phyloP scores from a whole-genome alignment of 148 eudicot species.

The Vaccinium corymbosum region DNA sequence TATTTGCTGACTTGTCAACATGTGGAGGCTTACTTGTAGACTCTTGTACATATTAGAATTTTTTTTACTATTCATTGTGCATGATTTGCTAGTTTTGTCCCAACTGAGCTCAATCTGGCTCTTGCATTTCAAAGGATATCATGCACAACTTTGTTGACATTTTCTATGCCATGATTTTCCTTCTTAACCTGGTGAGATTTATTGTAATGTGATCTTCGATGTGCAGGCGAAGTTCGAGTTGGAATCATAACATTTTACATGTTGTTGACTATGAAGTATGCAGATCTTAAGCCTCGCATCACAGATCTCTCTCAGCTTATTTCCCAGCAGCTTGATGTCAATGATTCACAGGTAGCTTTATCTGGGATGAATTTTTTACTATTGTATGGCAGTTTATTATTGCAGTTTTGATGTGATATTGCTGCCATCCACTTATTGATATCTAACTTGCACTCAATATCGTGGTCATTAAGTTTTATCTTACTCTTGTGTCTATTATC shows the following conservation, averaged over 20 bases:
- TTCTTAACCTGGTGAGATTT: background rate
- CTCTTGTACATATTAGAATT: background rate
- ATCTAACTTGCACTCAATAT: background rate
- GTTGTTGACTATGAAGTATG: slow-evolving; percentile 47
- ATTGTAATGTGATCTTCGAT: background rate
- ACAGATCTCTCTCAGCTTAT: slow-evolving; percentile 50
- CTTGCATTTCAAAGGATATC: slow-evolving; percentile 3
- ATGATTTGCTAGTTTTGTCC: background rate
- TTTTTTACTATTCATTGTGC: background rate
- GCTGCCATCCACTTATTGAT: background rate
- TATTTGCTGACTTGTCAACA: background rate
- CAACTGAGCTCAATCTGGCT: background rate
- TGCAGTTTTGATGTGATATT: background rate
- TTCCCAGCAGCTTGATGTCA: slow-evolving; percentile 57
- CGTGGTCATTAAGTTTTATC: background rate
- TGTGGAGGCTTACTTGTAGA: background rate
- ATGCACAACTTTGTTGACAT: background rate
- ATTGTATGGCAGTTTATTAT: background rate
- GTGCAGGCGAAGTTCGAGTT: slow-evolving; percentile 53
- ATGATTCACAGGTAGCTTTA: slow-evolving; percentile 64
- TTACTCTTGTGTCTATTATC: background rate
- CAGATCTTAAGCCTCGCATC: slow-evolving; percentile 58
- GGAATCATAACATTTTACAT: slow-evolving; percentile 62
- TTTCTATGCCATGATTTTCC: background rate
- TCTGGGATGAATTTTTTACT: background rate